A percentile compares a stretch with the other conserved stretches of the same genome.
Evolutionary conservation across 2,329 filamentous ascomycete genomes (phyloP).

Genomic region (Fusarium buharicum): DNA sequence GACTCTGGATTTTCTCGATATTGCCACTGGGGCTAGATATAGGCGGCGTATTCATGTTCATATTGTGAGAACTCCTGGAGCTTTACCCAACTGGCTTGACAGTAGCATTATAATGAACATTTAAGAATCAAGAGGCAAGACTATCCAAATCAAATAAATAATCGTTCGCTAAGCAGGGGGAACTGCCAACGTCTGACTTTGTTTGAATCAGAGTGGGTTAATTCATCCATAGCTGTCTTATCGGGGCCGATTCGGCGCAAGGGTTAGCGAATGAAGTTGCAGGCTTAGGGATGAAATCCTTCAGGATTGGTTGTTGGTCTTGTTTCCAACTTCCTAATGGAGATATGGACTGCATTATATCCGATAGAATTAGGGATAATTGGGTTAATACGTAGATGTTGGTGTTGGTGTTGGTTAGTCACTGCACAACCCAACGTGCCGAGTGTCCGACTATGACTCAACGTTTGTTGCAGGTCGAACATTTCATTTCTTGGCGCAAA

Average conservation of each 20-base stretch:
- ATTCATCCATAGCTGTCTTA: background rate
- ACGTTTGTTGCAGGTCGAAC: background rate
- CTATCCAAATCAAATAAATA: conserved; percentile 16
- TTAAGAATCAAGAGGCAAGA: background rate
- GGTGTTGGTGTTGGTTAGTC: background rate
- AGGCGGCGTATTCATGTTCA: conserved; percentile 19
- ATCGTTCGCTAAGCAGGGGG: conserved; percentile 2
- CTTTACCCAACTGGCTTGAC: background rate
- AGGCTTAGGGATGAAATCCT: background rate
- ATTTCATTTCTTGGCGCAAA: no score
- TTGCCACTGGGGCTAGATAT: conserved; percentile 2
- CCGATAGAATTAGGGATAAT: background rate
- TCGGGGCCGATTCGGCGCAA: conserved; percentile 36
- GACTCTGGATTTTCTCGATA: conserved; percentile 8
- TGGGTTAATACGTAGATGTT: background rate
- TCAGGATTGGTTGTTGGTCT: background rate
- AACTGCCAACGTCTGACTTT: conserved; percentile 12
- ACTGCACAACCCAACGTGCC: background rate
- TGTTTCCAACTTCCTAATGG: background rate
- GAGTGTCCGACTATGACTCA: background rate
- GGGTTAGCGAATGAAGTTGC: background rate
- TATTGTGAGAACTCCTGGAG: background rate
- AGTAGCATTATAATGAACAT: background rate
- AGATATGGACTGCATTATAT: background rate
- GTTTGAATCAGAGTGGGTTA: conserved; percentile 15